Conservation (phyloP, 768 basidiomycete species). For the Candolleomyces aberdarensis region DNA sequence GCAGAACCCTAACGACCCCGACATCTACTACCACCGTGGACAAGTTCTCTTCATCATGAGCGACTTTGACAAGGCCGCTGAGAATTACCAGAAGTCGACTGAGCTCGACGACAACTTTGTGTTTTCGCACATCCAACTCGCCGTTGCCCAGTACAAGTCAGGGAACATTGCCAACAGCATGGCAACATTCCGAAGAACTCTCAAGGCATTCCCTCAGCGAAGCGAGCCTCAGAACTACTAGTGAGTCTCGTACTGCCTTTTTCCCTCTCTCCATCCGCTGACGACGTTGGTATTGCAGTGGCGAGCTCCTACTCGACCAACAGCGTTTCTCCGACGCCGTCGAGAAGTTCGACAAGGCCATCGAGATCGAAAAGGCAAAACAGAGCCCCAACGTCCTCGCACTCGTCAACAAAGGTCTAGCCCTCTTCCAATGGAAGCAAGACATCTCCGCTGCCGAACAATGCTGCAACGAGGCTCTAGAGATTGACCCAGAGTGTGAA, state of each 20-base stretch:
- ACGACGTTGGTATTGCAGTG: slow-evolving; percentile 43
- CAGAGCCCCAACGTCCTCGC: slow-evolving; percentile 84
- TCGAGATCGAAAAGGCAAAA: slow-evolving; percentile 83
- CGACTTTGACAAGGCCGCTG: slow-evolving; percentile 80
- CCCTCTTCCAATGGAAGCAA: slow-evolving; percentile 94
- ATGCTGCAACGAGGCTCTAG: slow-evolving; percentile 85
- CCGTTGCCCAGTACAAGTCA: slow-evolving; percentile 95
- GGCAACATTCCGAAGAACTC: slow-evolving; percentile 84
- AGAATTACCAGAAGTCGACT: slow-evolving; percentile 90
- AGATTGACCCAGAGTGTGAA: slow-evolving; percentile 91
- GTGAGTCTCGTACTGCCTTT: slow-evolving; percentile 40
- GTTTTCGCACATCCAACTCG: slow-evolving; percentile 95
- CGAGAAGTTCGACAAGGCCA: slow-evolving; percentile 88
- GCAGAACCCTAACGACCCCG: slow-evolving; percentile 81
- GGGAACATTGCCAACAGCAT: slow-evolving; percentile 76
- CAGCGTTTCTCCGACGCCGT: slow-evolving; percentile 83
- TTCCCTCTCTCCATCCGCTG: background rate
- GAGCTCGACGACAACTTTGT: slow-evolving; percentile 85
- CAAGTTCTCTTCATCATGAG: slow-evolving; percentile 97
- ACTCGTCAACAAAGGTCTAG: slow-evolving; percentile 96
- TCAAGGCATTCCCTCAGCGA: slow-evolving; percentile 79
- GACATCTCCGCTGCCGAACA: slow-evolving; percentile 79
- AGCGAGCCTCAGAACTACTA: slow-evolving; percentile 96
- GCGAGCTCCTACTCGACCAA: slow-evolving; percentile 93
- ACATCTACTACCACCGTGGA: slow-evolving; percentile 98